A percentile compares a stretch with the other conserved stretches of the same genome.
phyloP scores from a whole-genome alignment of 345 rosid genomes.

The Populus alba region DNA sequence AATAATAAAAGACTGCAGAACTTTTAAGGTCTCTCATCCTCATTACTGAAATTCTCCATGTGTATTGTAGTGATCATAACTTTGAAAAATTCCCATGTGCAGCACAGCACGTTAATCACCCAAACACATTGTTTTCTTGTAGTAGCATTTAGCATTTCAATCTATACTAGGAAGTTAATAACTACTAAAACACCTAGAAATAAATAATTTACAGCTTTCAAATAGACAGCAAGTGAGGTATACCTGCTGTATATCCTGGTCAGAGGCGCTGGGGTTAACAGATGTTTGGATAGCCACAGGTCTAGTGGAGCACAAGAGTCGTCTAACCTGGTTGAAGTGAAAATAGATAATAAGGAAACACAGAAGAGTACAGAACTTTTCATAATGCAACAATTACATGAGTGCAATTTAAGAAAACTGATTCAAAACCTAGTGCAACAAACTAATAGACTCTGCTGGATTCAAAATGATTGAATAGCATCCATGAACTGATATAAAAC shows the following conservation, averaged over 20 bases:
- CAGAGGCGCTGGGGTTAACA: slow-evolving; percentile 68
- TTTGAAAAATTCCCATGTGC: neutral
- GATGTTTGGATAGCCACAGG: slow-evolving; percentile 85
- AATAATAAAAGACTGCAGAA: neutral
- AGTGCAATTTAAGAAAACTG: neutral
- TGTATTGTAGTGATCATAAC: neutral
- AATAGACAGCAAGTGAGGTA: neutral
- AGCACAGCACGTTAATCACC: neutral
- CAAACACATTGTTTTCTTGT: neutral
- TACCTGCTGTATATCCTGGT: slow-evolving; percentile 98
- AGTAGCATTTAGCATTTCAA: neutral
- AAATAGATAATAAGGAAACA: slow-evolving; percentile 2
- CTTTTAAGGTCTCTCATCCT: neutral
- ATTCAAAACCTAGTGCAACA: neutral
- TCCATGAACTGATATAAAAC: neutral
- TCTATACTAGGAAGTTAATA: neutral
- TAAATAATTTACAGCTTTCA: neutral
- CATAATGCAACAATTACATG: slow-evolving; percentile 9
- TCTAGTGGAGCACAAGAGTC: slow-evolving; percentile 80
- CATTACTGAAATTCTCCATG: too few species aligned
- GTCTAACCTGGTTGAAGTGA: slow-evolving; percentile 65
- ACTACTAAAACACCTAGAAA: neutral
- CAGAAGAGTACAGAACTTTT: neutral
- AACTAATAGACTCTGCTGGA: neutral
- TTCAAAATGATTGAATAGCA: neutral